These are phyloP conservation scores for Epichloe typhina DNA, from an alignment of 2,329 filamentous ascomycete species.

Conservation along the genomic window DNA sequence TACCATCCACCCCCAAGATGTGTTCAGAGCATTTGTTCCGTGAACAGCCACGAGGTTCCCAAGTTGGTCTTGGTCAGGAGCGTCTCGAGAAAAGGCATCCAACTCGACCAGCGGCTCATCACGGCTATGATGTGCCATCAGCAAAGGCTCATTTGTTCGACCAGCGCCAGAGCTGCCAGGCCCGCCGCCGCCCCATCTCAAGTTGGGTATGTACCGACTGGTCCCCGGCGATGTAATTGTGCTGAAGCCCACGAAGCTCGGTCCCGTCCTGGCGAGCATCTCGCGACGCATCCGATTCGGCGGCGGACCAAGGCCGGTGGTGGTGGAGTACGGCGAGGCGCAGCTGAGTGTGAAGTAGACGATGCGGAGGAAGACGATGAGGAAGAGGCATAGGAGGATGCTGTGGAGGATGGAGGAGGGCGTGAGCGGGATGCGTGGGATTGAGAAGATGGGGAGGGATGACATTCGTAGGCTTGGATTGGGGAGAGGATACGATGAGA, in stretches of 20 bases:
- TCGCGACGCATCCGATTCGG: not conserved
- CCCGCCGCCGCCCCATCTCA: not conserved
- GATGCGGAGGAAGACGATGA: slow-evolving; percentile 1
- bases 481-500: no score
- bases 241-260: not conserved
- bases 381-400: slow-evolving; percentile 1
- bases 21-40: slow-evolving; percentile 9
- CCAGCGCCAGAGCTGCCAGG: not conserved
- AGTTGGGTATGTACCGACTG: not conserved
- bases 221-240: not conserved
- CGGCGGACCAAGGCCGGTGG: not conserved
- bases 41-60: slow-evolving; percentile 1
- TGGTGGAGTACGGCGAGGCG: not conserved
- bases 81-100: not conserved
- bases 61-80: not conserved
- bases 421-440: not conserved
- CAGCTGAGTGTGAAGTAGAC: not conserved
- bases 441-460: no score
- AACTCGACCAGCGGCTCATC: not conserved
- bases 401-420: not conserved
- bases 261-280: not conserved
- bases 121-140: not conserved
- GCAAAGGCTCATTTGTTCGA: not conserved
- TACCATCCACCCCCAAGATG: slow-evolving; percentile 11
- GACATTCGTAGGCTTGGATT: no score